Percentiles rank a stretch among this genome's conserved stretches.
phyloP scores from a whole-genome alignment of 768 basidiomycete genomes.

The Lactifluus echinatus region DNA sequence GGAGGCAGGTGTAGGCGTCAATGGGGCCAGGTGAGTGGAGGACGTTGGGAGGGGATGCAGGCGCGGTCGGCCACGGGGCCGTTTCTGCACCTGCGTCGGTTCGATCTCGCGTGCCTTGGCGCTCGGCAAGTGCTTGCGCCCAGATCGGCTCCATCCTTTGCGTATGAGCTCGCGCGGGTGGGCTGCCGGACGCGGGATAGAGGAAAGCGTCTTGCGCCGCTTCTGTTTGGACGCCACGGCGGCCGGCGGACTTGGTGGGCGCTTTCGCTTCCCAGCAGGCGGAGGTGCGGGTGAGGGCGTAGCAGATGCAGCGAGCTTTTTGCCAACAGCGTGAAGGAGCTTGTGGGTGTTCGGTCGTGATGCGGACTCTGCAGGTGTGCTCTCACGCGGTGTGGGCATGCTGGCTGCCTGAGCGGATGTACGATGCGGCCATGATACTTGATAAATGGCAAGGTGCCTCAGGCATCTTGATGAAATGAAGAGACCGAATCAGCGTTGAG shows the following conservation, averaged over 20 bases:
- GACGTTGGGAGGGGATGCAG: constrained; percentile 10
- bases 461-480: constrained; percentile 47
- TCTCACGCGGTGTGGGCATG: constrained; percentile 40
- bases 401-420: constrained; percentile 37
- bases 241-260: constrained; percentile 13
- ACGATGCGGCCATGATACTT: constrained; percentile 61
- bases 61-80: constrained; percentile 17
- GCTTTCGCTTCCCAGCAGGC: constrained; percentile 15
- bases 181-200: neutral
- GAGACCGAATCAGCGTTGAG: constrained; percentile 9
- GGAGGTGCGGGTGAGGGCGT: constrained; percentile 29
- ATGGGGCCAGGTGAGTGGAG: neutral
- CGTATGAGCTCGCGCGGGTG: constrained; percentile 23
- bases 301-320: constrained; percentile 36
- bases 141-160: constrained; percentile 25
- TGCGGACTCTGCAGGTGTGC: constrained; percentile 26
- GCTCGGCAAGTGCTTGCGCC: constrained; percentile 27
- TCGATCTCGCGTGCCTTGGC: constrained; percentile 28
- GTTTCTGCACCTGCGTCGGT: constrained; percentile 18
- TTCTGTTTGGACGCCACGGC: constrained; percentile 33
- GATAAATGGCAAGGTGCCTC: constrained; percentile 74
- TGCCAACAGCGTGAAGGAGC: constrained; percentile 41
- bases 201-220: constrained; percentile 34
- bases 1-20: neutral
- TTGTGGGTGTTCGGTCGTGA: constrained; percentile 45